Conservation (phyloP, 768 basidiomycete species). For the Podaxis sp. region DNA sequence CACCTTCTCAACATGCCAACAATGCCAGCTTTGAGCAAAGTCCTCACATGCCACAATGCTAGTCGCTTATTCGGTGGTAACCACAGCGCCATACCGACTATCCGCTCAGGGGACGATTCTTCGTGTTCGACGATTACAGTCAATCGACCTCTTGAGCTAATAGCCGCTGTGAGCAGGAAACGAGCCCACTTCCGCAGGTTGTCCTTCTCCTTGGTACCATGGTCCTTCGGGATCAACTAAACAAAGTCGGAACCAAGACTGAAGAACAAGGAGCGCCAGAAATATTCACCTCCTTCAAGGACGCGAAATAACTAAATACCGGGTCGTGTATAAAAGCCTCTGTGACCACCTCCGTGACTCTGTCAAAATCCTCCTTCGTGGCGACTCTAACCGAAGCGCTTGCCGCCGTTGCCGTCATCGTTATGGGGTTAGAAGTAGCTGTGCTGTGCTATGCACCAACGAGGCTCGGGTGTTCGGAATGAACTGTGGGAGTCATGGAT, state of each 20-base stretch:
- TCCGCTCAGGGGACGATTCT: constrained; percentile 17
- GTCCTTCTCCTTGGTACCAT: constrained; percentile 17
- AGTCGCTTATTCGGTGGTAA: constrained; percentile 26
- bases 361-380: constrained; percentile 24
- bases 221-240: constrained; percentile 21
- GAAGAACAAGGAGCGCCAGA: background rate
- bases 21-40: constrained; percentile 21
- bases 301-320: constrained; percentile 28
- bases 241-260: background rate
- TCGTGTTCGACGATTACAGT: constrained; percentile 25
- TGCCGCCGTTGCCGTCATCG: background rate
- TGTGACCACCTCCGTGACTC: constrained; percentile 20
- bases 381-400: constrained; percentile 20
- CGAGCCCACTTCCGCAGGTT: constrained; percentile 18
- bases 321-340: constrained; percentile 30
- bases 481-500: background rate
- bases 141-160: constrained; percentile 26
- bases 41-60: constrained; percentile 22
- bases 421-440: background rate
- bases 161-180: constrained; percentile 20
- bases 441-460: background rate
- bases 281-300: constrained; percentile 23
- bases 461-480: background rate
- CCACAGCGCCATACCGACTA: constrained; percentile 28
- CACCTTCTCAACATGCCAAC: constrained; percentile 21